Base-by-base conservation (phyloP, 2,329 filamentous ascomycete species). In the Penicillium italicum region DNA sequence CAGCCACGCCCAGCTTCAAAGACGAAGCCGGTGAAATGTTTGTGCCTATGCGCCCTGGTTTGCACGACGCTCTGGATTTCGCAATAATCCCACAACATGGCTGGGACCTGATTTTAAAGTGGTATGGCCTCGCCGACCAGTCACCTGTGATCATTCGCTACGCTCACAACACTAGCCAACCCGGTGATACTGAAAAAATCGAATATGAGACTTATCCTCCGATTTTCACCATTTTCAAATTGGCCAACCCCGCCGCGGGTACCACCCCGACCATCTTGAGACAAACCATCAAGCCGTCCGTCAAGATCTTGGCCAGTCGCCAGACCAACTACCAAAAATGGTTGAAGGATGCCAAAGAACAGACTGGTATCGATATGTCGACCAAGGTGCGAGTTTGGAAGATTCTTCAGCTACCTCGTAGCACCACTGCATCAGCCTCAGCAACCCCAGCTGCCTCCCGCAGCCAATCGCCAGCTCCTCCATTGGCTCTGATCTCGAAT, bases 151-250 rank as follows among this genome's bases (percentile, higher is more conserved):
- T 97, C 61, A 76, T 85, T 43, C 86, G 94, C 56, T 83, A 82
- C 62, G 91, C 89, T 36, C 88, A 93, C 72, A 88, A 96, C 72
- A 91, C 88, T 26, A 75, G 66, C 30, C 82, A 85, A 8, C 77
- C 80, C 1, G 81, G 83, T 38, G 80, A 80, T 2, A 68, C 75
- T n/a, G 77, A 84, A 37, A 90, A 96, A 61, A 76, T 96, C 44
- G 79, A 88, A 65, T 96, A 88, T 71, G 94, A 97, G 74, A 79
- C 91, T 38, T 85, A 91, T 66, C 94, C 92, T 5, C 91, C 90
- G 0, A 80, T 96, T 41, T 90, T 97, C 71, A 90, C 86, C 1
- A 80, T 97, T 57, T 85, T 96, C 68, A 91, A 93, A 62, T 79
- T 97, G 1, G 87, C 86, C 70, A 80, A 79, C 63, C 71, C 74